Conservation (phyloP, 441 rosid species). For the Jatropha podagrica region DNA sequence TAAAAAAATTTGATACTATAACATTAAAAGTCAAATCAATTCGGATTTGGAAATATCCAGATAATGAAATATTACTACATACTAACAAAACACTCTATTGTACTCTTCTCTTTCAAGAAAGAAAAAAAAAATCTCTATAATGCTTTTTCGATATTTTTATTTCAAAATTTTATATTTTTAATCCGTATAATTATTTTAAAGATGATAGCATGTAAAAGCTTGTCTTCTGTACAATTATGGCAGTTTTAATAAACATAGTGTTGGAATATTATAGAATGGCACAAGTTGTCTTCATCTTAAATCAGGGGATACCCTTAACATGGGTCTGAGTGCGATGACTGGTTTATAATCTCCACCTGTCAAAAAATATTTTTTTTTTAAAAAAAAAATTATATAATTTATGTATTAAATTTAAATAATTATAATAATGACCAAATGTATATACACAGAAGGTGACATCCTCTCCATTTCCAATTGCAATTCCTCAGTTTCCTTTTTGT, state of each 20-base stretch:
- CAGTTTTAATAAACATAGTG: not conserved
- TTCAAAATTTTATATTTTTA: too few species aligned
- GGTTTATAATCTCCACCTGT: not conserved
- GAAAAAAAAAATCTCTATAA: too few species aligned
- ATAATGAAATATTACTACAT: too few species aligned
- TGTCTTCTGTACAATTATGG: not conserved
- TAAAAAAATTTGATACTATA: too few species aligned
- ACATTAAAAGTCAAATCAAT: too few species aligned
- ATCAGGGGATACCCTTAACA: not conserved
- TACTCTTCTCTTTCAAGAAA: too few species aligned
- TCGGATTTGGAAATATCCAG: too few species aligned
- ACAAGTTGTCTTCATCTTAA: conserved; percentile 2
- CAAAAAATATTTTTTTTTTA: not conserved
- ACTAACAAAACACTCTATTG: too few species aligned
- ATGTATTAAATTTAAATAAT: not conserved
- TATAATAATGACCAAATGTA: not conserved
- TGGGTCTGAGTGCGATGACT: not conserved
- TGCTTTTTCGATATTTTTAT: too few species aligned
- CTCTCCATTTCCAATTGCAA: not conserved
- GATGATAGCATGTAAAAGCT: not conserved
- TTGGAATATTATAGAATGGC: not conserved
- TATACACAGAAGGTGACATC: not conserved
- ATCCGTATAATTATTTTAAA: not conserved
- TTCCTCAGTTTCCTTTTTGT: conserved; percentile 1
- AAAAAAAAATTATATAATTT: too few species aligned